Conservation (phyloP, 139 green algal genomes). For the Micractinium conductrix region DNA sequence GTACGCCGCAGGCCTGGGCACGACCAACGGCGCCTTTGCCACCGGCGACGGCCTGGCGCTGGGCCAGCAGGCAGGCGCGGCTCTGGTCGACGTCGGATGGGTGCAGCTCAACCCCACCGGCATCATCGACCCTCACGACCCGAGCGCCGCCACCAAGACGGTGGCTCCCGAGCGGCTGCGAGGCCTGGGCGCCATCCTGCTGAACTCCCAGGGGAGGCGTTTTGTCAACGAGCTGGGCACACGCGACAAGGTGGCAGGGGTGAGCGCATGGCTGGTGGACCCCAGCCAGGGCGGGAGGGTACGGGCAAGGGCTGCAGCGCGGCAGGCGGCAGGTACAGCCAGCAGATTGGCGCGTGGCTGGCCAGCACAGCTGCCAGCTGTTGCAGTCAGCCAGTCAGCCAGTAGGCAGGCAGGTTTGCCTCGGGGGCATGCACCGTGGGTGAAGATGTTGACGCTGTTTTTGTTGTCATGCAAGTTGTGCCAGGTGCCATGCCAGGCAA, state of each 20-base stretch:
- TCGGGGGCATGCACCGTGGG: too few species aligned
- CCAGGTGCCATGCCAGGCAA: too few species aligned
- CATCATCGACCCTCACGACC: not conserved
- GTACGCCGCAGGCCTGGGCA: not conserved
- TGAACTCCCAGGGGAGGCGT: not conserved
- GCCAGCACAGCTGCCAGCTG: too few species aligned
- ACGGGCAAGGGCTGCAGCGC: too few species aligned
- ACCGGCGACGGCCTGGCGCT: not conserved
- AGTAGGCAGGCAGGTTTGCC: too few species aligned
- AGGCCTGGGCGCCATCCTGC: not conserved
- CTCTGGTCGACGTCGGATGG: not conserved
- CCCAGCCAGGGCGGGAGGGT: too few species aligned
- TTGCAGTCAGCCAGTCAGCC: too few species aligned
- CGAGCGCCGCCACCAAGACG: not conserved
- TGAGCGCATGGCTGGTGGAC: not conserved
- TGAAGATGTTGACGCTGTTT: too few species aligned
- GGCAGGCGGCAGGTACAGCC: too few species aligned
- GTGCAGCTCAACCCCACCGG: too few species aligned
- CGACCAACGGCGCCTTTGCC: not conserved
- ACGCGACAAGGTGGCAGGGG: constrained; percentile 1
- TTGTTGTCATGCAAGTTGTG: too few species aligned
- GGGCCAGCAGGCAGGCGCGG: not conserved
- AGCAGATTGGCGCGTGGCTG: too few species aligned
- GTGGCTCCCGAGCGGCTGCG: not conserved
- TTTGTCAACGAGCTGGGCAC: constrained; percentile 1